Conservation (phyloP, 129 eudicot genomes). For the Centella asiatica region DNA sequence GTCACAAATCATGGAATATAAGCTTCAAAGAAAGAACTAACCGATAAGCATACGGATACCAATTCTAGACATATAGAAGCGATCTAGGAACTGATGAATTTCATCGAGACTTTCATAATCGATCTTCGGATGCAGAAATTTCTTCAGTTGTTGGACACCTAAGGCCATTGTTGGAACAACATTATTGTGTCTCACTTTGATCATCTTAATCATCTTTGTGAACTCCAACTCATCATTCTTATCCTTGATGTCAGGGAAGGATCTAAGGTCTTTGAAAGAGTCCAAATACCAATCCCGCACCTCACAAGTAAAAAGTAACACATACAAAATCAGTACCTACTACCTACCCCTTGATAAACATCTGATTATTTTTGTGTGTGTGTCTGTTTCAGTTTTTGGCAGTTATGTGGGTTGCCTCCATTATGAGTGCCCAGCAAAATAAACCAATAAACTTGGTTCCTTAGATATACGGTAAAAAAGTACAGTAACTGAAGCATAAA, state of each 20-base stretch:
- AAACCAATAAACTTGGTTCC: background rate
- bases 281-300: slow-evolving; percentile 98
- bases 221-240: slow-evolving; percentile 65
- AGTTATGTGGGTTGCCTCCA: no score
- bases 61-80: slow-evolving; percentile 94
- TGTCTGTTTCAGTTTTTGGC: no score
- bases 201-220: slow-evolving; percentile 77
- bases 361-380: no score
- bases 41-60: slow-evolving; percentile 98
- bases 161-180: slow-evolving; percentile 96
- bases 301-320: slow-evolving; percentile 28
- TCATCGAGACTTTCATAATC: slow-evolving; percentile 59
- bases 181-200: slow-evolving; percentile 93
- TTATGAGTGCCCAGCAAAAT: background rate
- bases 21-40: slow-evolving; percentile 22
- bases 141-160: slow-evolving; percentile 90
- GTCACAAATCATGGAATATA: background rate
- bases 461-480: background rate
- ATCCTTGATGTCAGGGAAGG: slow-evolving; percentile 75
- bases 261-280: slow-evolving; percentile 86
- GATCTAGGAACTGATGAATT: slow-evolving; percentile 91
- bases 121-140: slow-evolving; percentile 53
- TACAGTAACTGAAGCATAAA: background rate
- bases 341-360: no score
- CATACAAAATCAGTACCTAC: background rate